Base-by-base conservation (phyloP, 2,329 filamentous ascomycete genomes). In the Cyanodermella asteris region DNA sequence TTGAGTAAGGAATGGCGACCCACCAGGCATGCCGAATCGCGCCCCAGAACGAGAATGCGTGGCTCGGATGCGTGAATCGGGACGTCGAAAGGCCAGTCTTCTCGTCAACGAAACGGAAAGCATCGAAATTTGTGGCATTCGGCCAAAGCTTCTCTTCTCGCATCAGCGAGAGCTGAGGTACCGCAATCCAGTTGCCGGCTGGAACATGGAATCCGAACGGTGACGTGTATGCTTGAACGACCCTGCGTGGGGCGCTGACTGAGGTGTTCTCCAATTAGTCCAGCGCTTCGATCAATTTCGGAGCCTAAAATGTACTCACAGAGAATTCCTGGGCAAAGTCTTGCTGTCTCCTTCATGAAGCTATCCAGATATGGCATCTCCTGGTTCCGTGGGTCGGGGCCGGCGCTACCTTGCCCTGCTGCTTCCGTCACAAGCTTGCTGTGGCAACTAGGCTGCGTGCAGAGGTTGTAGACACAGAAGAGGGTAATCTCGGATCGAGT, bases 11-110 rank as follows among this genome's bases (percentile, higher is more conserved):
- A n/a, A n/a, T n/a, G n/a, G n/a, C 6, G 13, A 19, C 27, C 27
- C 24, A 28, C 27, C 27, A 28, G 9, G 27, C 23, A 27, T 28
- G 27, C 24, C 14, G 12, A 13, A 28, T 27, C 7, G 24, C 12
- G 9, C 27, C 27, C 27, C 27, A 28, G 23, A 28, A 28, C 16
- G 27, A 15, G 16, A 28, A 28, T 13, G 16, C 24, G 27, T 27
- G 14, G 13, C 27, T 28, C 16, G 27, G 23, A 20, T 28, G 27
- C 5, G 27, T 27, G 11, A 28, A 18, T 6, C 27, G 27, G 12
- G 23, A 27, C 24, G n/a, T 11, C 14, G 27, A 28, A 10, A 17
- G 18, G 7, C 24, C 23, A 16, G 7, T 13, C 13, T 26, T 25
- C n/a, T n/a, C n/a, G 13, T 19, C 24, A 13, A 20, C 18, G 18